Evolutionary conservation across 352 stramenopile genomes (phyloP).

Genomic region (Lagenidium sp.): DNA sequence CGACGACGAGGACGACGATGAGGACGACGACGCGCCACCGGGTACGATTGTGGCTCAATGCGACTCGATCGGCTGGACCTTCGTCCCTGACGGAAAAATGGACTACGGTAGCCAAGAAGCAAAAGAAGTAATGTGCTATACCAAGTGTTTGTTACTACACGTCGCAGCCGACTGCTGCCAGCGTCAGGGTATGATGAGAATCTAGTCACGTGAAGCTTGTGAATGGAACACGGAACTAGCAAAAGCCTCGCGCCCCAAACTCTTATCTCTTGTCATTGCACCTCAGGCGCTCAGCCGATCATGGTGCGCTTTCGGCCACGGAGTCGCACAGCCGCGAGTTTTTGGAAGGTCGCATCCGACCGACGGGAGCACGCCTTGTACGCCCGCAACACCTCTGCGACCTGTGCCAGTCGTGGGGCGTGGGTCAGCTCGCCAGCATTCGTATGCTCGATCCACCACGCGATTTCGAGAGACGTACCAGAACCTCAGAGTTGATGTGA

Average conservation of each 20-base stretch:
- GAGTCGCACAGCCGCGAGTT: conserved; percentile 81
- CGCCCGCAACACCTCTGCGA: conserved; percentile 74
- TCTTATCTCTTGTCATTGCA: background rate
- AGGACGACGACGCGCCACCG: conserved; percentile 36
- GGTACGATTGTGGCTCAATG: too few species aligned
- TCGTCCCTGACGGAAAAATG: background rate
- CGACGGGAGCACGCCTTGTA: conserved; percentile 80
- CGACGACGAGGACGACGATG: conserved; percentile 30
- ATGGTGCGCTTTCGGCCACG: conserved; percentile 88
- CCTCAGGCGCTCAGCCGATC: conserved; percentile 56
- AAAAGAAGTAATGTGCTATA: conserved; percentile 37
- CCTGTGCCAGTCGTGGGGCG: too few species aligned
- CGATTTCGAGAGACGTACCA: conserved; percentile 25
- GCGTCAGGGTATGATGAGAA: background rate
- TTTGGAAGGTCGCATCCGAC: conserved; percentile 74
- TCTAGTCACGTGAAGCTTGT: too few species aligned
- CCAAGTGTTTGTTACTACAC: conserved; percentile 22
- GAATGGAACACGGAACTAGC: too few species aligned
- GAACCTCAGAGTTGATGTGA: conserved; percentile 75
- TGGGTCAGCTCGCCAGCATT: too few species aligned
- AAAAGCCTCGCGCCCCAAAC: too few species aligned
- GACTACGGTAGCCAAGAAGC: conserved; percentile 39
- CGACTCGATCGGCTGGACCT: too few species aligned
- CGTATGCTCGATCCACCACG: conserved; percentile 2
- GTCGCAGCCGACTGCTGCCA: background rate